Evolutionary conservation across 2,329 filamentous ascomycete genomes (phyloP).

Genomic region (Fusarium anguioides): DNA sequence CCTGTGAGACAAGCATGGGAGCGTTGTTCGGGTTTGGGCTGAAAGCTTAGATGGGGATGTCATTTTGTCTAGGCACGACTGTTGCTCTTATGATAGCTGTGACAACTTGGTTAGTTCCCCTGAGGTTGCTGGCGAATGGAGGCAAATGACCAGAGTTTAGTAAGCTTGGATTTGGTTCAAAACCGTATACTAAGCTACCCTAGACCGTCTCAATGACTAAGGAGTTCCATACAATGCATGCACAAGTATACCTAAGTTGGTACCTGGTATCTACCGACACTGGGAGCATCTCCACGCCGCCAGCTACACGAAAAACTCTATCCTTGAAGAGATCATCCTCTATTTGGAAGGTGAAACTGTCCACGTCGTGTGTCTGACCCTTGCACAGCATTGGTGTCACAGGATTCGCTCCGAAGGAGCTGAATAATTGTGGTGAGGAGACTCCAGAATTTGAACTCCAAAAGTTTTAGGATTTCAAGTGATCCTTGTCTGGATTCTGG

Average conservation of each 20-base stretch:
- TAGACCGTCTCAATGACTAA: background rate
- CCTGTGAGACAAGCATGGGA: slow-evolving; percentile 36
- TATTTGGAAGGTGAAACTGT: background rate
- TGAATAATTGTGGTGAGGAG: background rate
- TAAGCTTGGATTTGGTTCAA: background rate
- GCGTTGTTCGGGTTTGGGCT: slow-evolving; percentile 42
- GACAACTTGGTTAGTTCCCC: slow-evolving; percentile 27
- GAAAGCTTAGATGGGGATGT: slow-evolving; percentile 39
- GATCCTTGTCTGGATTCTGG: background rate
- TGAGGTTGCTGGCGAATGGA: background rate
- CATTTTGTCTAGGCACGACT: slow-evolving; percentile 37
- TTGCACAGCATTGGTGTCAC: background rate
- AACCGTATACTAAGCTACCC: too few species aligned
- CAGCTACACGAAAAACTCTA: slow-evolving; percentile 1
- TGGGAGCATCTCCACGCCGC: background rate
- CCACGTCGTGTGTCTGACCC: background rate
- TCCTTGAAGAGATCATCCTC: background rate
- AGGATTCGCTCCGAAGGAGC: background rate
- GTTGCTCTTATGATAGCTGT: slow-evolving; percentile 25
- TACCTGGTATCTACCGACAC: background rate
- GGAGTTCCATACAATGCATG: too few species aligned
- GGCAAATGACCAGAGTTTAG: background rate
- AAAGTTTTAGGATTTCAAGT: background rate
- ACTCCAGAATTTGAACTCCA: background rate
- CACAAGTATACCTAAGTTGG: too few species aligned